Evolutionary conservation across 768 basidiomycete species (phyloP), one percentile per base, ranked within the genome.

Genomic region (Lentinula sp.): DNA sequence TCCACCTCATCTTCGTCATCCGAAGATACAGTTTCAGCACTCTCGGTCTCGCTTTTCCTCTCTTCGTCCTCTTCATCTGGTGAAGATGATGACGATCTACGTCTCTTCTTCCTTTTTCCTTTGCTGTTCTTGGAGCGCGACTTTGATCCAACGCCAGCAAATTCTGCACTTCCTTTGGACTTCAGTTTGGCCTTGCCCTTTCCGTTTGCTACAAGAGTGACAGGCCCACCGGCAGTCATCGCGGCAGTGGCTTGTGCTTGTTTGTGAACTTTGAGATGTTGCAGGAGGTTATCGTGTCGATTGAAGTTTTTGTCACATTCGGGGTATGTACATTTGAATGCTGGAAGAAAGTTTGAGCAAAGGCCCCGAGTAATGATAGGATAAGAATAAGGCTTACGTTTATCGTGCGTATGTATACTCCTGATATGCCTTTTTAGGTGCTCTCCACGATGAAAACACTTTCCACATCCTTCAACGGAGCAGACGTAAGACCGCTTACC

Each of bases 391-490:
- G n/a, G 23, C 90, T 73, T 65, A 93, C 91, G 88, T 78, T 89
- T 91, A 67, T 92, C 90, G 65, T 90, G 77, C 1, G 91, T 92
- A 71, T 94, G 91, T 53, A 94, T 87, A 58, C 85, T 86, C 61
- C 87, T 72, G 18, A 93, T 81, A 74, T 93, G 92, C 32, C 92
- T 76, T 73, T 92, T 91, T 61, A 95, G 75, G 71, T 94, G 92
- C 66, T 93, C 90, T 1, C 86, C 83, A 2, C 92, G 78, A 41
- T 83, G 83, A 66, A 95, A 95, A 60, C 86, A 85, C 74, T 92
- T 92, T 16, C 84, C 85, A 66, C 92, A 94, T 0, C 83, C 89
- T 0, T 81, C 75, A 0, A 89, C 88, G 18, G 78, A 76, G 70
- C 91, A 93, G 62, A 82, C 77, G 70, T 85, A 88, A 33, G 80